These are phyloP conservation scores for Cladosporium cucumerinum DNA, from an alignment of 2,329 filamentous ascomycete species.

Conservation along the genomic window DNA sequence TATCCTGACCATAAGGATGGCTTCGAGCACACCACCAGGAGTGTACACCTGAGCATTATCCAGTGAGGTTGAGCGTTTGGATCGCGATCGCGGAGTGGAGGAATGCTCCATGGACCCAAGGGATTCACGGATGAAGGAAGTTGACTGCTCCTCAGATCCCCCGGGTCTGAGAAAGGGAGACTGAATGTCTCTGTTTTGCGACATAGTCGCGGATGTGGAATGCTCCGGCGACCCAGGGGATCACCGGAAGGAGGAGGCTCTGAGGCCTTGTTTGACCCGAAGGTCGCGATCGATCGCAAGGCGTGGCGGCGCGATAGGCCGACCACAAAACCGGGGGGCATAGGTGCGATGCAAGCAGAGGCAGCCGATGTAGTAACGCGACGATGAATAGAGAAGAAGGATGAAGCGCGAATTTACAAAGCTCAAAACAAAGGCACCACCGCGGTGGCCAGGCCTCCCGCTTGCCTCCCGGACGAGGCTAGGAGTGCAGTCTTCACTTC, in stretches of 20 bases:
- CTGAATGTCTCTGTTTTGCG: neutral
- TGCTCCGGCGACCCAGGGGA: neutral
- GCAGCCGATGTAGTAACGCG: neutral
- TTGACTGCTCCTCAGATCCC: neutral
- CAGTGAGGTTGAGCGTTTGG: neutral
- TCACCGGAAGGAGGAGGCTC: neutral
- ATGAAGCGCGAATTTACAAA: neutral
- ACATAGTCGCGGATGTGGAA: neutral
- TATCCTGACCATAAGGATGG: neutral
- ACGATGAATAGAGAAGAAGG: neutral
- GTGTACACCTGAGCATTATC: neutral
- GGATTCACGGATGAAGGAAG: neutral
- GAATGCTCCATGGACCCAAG: neutral
- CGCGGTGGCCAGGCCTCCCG: neutral
- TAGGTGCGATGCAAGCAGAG: neutral
- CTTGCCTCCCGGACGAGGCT: neutral
- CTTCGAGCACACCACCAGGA: neutral
- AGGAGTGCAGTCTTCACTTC: neutral
- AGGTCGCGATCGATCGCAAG: neutral
- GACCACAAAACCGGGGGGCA: neutral
- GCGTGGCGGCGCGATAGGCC: neutral
- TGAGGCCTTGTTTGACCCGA: neutral
- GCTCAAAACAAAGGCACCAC: neutral
- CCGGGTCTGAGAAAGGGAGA: neutral
- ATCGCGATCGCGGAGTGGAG: neutral